These are phyloP conservation scores for Citrullus mucosospermus DNA, from an alignment of 306 rosid species.

Conservation along the genomic window DNA sequence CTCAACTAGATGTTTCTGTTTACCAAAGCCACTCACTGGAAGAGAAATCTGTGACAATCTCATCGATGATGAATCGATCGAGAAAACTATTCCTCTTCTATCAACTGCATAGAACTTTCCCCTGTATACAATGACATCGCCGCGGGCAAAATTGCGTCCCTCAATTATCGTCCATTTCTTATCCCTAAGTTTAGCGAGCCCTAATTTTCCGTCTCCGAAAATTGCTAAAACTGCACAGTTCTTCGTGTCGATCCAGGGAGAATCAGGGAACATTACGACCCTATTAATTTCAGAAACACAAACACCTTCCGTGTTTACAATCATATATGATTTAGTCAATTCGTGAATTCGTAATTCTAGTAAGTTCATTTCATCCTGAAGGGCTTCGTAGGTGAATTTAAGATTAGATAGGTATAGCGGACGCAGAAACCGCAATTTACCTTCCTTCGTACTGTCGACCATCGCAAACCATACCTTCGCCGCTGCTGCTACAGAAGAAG, in stretches of 20 bases:
- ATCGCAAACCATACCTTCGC: conserved; percentile 8
- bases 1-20: conserved; percentile 56
- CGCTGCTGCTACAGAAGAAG: background rate
- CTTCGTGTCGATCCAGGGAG: conserved; percentile 17
- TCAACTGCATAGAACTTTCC: conserved; percentile 53
- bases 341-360: conserved; percentile 8
- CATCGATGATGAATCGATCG: conserved; percentile 29
- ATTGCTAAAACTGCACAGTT: conserved; percentile 21
- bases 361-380: background rate
- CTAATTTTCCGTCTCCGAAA: conserved; percentile 30
- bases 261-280: conserved; percentile 32
- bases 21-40: conserved; percentile 36
- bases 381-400: background rate
- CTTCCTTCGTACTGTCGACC: background rate
- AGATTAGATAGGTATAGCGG: background rate
- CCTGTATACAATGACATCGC: conserved; percentile 38
- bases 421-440: conserved; percentile 2
- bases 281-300: conserved; percentile 14
- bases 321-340: background rate
- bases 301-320: background rate
- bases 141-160: conserved; percentile 19
- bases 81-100: conserved; percentile 39
- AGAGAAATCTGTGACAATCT: conserved; percentile 30
- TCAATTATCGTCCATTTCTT: conserved; percentile 22
- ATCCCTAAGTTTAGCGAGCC: conserved; percentile 23